phyloP scores from a whole-genome alignment of 2,329 filamentous ascomycete species.

The Stemphylium vesicarium region DNA sequence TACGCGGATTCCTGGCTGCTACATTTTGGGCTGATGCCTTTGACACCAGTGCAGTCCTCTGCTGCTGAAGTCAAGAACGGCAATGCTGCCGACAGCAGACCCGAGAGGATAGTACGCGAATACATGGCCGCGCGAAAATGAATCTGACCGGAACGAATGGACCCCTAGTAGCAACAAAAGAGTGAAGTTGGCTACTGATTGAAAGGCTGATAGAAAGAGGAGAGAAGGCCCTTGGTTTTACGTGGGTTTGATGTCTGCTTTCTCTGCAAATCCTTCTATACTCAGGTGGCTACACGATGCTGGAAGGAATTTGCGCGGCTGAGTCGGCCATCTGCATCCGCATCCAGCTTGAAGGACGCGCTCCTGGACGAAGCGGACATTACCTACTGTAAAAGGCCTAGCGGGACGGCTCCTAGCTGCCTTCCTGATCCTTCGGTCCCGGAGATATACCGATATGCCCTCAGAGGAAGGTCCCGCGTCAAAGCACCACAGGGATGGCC shows the following conservation, averaged over 20 bases:
- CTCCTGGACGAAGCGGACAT: not conserved
- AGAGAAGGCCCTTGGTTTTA: not conserved
- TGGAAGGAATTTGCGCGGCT: not conserved
- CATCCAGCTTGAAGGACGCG: not conserved
- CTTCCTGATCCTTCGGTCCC: no score
- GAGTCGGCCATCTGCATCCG: not conserved
- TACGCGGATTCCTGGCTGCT: slow-evolving; percentile 28
- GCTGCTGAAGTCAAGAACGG: not conserved
- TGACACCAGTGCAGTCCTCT: slow-evolving; percentile 23
- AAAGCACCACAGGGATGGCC: no score
- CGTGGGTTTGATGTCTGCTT: not conserved
- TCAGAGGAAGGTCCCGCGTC: no score
- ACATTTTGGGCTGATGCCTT: slow-evolving; percentile 25
- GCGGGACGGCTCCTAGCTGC: not conserved
- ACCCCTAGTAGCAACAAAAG: not conserved
- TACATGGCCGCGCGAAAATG: not conserved
- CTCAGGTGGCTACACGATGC: not conserved
- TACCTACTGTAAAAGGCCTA: not conserved
- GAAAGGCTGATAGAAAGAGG: not conserved
- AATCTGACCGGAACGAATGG: not conserved
- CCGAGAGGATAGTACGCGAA: not conserved
- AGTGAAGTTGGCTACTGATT: not conserved
- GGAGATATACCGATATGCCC: no score
- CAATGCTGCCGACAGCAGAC: not conserved
- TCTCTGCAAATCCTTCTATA: slow-evolving; percentile 2